Conservation (phyloP, 2,329 filamentous ascomycete species). For the Venturia oleaginea region DNA sequence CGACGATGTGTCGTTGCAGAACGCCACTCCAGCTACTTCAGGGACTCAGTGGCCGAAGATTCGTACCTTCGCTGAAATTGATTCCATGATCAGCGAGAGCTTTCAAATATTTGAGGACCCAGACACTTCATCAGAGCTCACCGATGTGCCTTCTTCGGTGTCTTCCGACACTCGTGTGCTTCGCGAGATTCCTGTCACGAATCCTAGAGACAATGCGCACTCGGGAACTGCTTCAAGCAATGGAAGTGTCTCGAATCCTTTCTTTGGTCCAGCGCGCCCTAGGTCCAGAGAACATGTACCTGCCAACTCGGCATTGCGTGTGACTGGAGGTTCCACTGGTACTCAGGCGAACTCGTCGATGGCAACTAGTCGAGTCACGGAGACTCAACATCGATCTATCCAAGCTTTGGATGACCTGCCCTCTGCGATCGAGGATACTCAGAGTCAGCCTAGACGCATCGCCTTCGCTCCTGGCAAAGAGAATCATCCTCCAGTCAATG, state of each 20-base stretch:
- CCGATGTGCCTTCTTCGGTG: conserved; percentile 2
- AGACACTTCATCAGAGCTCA: neutral
- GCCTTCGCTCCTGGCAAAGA: neutral
- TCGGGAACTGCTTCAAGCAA: neutral
- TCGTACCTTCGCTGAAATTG: neutral
- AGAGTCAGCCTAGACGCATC: neutral
- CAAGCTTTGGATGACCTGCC: neutral
- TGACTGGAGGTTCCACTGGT: neutral
- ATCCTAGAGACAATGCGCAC: neutral
- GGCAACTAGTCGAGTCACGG: neutral
- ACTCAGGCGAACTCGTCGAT: neutral
- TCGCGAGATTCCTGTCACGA: neutral
- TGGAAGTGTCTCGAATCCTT: neutral
- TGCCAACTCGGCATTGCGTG: neutral
- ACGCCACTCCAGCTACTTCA: neutral
- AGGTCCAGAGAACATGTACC: neutral
- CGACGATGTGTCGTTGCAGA: neutral
- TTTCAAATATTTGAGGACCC: conserved; percentile 1
- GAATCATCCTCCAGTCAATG: neutral
- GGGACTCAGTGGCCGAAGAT: neutral
- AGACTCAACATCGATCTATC: neutral
- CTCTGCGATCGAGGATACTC: neutral
- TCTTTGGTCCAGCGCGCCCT: neutral
- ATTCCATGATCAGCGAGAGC: conserved; percentile 2
- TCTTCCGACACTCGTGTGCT: neutral